Percentiles rank a stretch among this genome's conserved stretches.
phyloP scores from a whole-genome alignment of 768 basidiomycete genomes.

The Xerocomellus intermedius region DNA sequence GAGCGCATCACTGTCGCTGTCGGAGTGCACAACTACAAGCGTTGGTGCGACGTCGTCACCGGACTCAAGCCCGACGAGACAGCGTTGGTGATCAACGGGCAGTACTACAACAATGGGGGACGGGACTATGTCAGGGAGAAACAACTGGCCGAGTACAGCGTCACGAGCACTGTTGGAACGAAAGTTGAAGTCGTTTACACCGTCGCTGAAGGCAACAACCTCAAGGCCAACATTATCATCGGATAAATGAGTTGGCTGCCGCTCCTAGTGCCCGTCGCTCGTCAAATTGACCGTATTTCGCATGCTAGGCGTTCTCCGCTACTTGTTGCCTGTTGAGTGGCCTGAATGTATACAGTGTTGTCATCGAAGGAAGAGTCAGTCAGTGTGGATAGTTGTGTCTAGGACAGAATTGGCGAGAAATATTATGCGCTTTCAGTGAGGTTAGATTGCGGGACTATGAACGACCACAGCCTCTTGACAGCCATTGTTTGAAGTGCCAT shows the following conservation, averaged over 20 bases:
- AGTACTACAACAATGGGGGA: too few species aligned
- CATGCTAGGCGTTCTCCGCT: neutral
- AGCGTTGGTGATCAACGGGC: too few species aligned
- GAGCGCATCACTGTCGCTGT: conserved; percentile 35
- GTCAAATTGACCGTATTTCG: neutral
- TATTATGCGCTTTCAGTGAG: neutral
- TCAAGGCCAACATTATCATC: conserved; percentile 4
- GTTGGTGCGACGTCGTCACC: conserved; percentile 40
- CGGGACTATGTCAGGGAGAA: neutral
- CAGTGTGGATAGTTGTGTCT: neutral
- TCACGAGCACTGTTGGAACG: conserved; percentile 6
- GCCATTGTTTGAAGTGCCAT: too few species aligned
- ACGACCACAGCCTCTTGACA: too few species aligned
- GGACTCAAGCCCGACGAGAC: conserved; percentile 25
- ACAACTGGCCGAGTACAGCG: conserved; percentile 3
- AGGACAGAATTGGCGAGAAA: neutral
- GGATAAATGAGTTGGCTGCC: neutral
- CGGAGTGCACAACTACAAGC: conserved; percentile 40
- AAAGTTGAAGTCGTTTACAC: neutral
- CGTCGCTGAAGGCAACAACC: conserved; percentile 4
- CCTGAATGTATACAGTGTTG: neutral
- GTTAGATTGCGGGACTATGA: too few species aligned
- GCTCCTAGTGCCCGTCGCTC: neutral
- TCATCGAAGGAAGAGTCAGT: neutral
- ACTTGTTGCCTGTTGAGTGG: neutral